Evolutionary conservation across 495 filamentous ascomycete genomes (phyloP).

Genomic region (Aspergillus haitiensis): DNA sequence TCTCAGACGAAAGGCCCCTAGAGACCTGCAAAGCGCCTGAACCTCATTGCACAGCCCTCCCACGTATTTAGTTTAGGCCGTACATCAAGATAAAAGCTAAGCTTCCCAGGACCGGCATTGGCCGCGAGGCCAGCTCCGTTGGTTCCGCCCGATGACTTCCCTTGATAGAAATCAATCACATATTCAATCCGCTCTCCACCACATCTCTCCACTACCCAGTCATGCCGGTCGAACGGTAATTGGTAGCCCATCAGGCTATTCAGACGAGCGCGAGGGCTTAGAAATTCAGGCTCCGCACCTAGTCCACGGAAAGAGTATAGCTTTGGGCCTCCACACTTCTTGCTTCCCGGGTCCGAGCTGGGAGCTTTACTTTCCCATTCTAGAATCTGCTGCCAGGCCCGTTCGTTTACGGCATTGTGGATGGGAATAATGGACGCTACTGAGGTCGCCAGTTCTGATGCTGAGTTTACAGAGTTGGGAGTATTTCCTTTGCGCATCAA

Average conservation of each 20-base stretch:
- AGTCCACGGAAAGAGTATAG: conserved; percentile 80
- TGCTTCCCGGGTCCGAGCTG: conserved; percentile 52
- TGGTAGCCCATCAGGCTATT: conserved; percentile 85
- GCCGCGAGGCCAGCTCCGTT: conserved; percentile 35
- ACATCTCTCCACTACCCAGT: conserved; percentile 95
- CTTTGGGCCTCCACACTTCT: conserved; percentile 73
- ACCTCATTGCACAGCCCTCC: conserved; percentile 88
- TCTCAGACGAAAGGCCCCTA: conserved; percentile 15
- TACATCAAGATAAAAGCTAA: conserved; percentile 94
- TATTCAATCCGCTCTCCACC: conserved; percentile 83
- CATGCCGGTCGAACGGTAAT: conserved; percentile 90
- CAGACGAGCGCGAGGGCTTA: conserved; percentile 80
- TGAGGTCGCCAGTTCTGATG: conserved; percentile 57
- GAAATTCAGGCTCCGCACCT: conserved; percentile 57
- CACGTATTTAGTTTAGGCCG: conserved; percentile 89
- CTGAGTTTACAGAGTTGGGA: conserved; percentile 39
- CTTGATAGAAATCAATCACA: conserved; percentile 96
- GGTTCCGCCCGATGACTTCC: conserved; percentile 48
- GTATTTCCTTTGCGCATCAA: conserved; percentile 77
- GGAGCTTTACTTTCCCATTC: conserved; percentile 73
- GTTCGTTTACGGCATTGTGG: conserved; percentile 95
- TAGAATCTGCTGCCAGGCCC: conserved; percentile 80
- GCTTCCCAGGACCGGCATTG: conserved; percentile 56
- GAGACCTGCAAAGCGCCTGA: conserved; percentile 61
- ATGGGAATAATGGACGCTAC: conserved; percentile 93